Evolutionary conservation across 2,329 filamentous ascomycete species (phyloP).

Genomic region (Neocatenulostroma microsporum): DNA sequence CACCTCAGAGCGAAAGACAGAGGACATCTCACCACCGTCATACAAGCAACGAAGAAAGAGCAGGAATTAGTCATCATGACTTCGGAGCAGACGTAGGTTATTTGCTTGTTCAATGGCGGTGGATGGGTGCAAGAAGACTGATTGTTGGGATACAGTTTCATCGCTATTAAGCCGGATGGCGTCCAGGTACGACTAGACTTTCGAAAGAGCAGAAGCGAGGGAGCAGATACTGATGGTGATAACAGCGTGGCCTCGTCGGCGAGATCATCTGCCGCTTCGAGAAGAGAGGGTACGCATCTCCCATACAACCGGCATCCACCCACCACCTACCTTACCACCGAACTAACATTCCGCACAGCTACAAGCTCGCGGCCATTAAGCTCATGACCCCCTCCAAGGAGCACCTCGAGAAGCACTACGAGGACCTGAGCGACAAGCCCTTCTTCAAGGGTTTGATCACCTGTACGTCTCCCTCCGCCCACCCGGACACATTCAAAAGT

Average conservation of each 20-base stretch:
- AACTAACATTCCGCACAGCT: conserved; percentile 47
- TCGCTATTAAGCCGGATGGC: conserved; percentile 99
- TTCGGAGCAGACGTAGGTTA: conserved; percentile 77
- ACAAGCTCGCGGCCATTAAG: conserved; percentile 99
- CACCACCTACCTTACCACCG: conserved; percentile 3
- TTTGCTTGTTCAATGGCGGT: not conserved
- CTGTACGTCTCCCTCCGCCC: too few species aligned
- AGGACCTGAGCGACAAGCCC: conserved; percentile 83
- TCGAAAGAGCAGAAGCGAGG: too few species aligned
- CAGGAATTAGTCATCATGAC: conserved; percentile 41
- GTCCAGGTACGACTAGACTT: conserved; percentile 67
- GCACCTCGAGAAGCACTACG: conserved; percentile 98
- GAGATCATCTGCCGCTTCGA: conserved; percentile 98
- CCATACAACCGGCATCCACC: not conserved
- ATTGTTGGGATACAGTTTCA: conserved; percentile 63
- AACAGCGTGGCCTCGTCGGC: conserved; percentile 89
- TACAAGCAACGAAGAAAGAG: conserved; percentile 22
- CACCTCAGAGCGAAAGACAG: conserved; percentile 43
- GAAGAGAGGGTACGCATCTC: conserved; percentile 67
- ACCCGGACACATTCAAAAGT: not conserved
- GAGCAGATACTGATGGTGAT: conserved; percentile 2
- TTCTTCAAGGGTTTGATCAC: conserved; percentile 94
- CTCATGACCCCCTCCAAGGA: conserved; percentile 78
- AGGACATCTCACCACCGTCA: conserved; percentile 33
- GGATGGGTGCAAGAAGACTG: conserved; percentile 7